Base-by-base conservation (phyloP, 1,284 basidiomycete genomes). In the Xerocomus nothofagi region DNA sequence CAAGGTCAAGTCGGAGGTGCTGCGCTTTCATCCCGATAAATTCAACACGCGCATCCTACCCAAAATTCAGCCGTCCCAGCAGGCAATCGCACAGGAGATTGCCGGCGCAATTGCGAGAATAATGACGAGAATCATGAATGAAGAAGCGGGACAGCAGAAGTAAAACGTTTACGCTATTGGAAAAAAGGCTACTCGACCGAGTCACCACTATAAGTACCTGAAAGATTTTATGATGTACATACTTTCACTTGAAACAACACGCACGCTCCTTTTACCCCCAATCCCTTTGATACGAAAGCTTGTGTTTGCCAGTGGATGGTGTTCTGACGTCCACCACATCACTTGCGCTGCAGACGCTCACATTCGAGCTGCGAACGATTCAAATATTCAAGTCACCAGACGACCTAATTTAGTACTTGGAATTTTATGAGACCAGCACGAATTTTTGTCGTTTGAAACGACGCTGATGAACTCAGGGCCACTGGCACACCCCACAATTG, bases 21-120 rank as follows among this genome's bases (percentile, higher is more conserved):
- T 79, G 36, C 69, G 69, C 15, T 82, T 77, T 71, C 80, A 82
- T 55, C 77, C 80, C 2, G 81, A 82, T 56, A 79, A 77, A 57
- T 75, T 80, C 55, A 57, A 71, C 44, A 39, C 57, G 20, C 59
- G 71, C 38, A 56, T 77, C 37, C 55, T 81, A 32, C 64, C 64
- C 18, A 79, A 74, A 55, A 73, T 84, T 24, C 57, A 60, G 8
- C 61, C 66, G 20, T 68, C 69, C 11, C 76, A 84, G 20, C 68
- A 68, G 49, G 68, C 68, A 21, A 63, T 65, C 32, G 78, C 77
- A 3, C 70, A 65, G 21, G 63, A 71, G 36, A 75, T 79, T 8
- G 76, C 73, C 12, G 74, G 77, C 14, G 64, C 65, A 12, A 60
- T 84, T 39, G 77, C 74, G 45, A 76, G 78, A 47, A 65, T 80